These are phyloP conservation scores for Colletotrichum zoysiae DNA, from an alignment of 2,329 filamentous ascomycete genomes.

Conservation along the genomic window DNA sequence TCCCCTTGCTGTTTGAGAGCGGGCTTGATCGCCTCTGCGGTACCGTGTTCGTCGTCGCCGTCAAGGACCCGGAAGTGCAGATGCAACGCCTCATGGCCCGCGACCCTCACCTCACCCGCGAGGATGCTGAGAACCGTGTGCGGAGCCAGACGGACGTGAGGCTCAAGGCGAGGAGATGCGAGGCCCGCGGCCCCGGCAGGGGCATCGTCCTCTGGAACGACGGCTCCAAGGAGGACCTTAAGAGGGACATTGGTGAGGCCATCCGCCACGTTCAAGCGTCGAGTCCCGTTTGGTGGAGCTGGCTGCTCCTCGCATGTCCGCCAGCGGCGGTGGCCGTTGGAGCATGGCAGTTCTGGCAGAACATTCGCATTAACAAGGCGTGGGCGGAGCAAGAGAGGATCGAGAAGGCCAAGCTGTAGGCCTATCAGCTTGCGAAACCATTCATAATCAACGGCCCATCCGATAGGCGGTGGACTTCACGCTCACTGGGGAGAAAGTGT, in stretches of 20 bases:
- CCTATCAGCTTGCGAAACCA: not conserved
- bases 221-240: conserved; percentile 76
- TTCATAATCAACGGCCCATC: not conserved
- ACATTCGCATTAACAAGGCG: conserved; percentile 74
- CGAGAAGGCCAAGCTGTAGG: conserved; percentile 58
- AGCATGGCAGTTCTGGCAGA: conserved; percentile 79
- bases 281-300: conserved; percentile 89
- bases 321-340: conserved; percentile 79
- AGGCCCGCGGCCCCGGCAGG: conserved; percentile 71
- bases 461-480: not conserved
- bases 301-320: conserved; percentile 76
- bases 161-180: conserved; percentile 82
- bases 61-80: conserved; percentile 83
- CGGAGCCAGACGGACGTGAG: conserved; percentile 87
- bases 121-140: conserved; percentile 90
- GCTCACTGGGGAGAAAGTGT: not conserved
- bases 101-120: conserved; percentile 82
- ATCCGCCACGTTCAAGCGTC: conserved; percentile 71
- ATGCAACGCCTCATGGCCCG: conserved; percentile 81
- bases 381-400: conserved; percentile 74
- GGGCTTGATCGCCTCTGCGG: conserved; percentile 89
- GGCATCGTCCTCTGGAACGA: conserved; percentile 96
- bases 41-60: conserved; percentile 87
- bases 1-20: conserved; percentile 92
- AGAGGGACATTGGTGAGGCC: conserved; percentile 73